Conservation (phyloP, 495 filamentous ascomycete genomes). For the Aspergillus incahuasiensis region DNA sequence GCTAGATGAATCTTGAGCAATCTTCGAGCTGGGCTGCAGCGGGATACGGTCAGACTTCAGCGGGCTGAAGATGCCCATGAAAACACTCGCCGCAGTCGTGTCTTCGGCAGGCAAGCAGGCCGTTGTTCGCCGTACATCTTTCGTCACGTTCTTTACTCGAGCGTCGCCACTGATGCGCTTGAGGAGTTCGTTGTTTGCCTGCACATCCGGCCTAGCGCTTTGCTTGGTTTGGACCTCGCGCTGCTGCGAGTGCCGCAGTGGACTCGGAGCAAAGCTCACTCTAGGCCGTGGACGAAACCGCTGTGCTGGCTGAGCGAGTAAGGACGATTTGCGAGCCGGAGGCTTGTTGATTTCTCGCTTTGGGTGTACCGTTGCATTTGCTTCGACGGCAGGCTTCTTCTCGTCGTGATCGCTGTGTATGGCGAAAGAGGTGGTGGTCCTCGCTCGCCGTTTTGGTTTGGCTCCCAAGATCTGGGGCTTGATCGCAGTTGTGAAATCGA, state of each 20-base stretch:
- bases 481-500: conserved; percentile 39
- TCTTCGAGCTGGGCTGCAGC: conserved; percentile 32
- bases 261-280: conserved; percentile 24
- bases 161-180: conserved; percentile 13
- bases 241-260: conserved; percentile 10
- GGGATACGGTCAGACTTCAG: conserved; percentile 28
- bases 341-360: conserved; percentile 11
- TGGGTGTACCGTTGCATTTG: conserved; percentile 14
- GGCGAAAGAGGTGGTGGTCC: conserved; percentile 24
- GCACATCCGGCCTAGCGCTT: background rate
- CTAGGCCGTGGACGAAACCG: conserved; percentile 30
- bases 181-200: conserved; percentile 16
- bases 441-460: conserved; percentile 30
- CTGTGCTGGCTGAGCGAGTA: conserved; percentile 42
- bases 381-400: too few relatives aligned
- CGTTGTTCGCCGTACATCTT: conserved; percentile 31
- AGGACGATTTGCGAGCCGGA: conserved; percentile 27
- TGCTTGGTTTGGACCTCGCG: conserved; percentile 10
- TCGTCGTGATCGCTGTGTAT: conserved; percentile 32
- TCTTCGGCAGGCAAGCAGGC: conserved; percentile 42
- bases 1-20: conserved; percentile 27
- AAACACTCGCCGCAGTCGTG: conserved; percentile 35
- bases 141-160: conserved; percentile 15
- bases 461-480: conserved; percentile 23
- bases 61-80: conserved; percentile 40